Evolutionary conservation across 176 grass and related monocot species (phyloP).

Genomic region (Oryza punctata): DNA sequence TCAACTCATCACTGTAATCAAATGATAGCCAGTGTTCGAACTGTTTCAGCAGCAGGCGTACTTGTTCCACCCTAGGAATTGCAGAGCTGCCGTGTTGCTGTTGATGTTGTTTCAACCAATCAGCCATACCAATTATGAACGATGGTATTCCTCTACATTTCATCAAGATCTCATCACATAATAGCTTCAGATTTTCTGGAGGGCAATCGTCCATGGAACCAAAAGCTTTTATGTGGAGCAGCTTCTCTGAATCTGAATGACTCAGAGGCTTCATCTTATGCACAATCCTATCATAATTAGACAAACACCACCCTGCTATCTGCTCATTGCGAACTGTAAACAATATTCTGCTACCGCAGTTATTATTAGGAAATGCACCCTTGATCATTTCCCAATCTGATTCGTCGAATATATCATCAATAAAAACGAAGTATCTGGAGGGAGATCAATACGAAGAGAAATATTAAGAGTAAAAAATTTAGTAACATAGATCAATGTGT

Average conservation of each 20-base stretch:
- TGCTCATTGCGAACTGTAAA: not conserved
- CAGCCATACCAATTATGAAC: constrained; percentile 9
- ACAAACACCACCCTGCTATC: no score
- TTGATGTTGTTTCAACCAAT: not conserved
- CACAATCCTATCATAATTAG: not conserved
- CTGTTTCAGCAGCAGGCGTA: not conserved
- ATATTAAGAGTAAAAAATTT: no score
- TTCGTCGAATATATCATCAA: not conserved
- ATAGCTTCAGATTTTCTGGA: not conserved
- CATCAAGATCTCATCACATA: not conserved
- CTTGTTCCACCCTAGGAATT: not conserved
- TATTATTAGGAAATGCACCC: not conserved
- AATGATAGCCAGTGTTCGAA: not conserved
- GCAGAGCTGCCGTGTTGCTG: no score
- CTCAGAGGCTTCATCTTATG: not conserved
- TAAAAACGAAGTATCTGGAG: not conserved
- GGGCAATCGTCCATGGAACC: not conserved
- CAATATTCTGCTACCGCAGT: not conserved
- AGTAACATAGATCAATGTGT: no score
- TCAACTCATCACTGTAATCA: not conserved
- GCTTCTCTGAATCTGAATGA: not conserved
- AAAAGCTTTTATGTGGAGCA: not conserved
- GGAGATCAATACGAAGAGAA: no score
- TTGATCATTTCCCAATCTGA: not conserved
- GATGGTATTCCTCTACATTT: constrained; percentile 30